These are phyloP conservation scores for Euphorbia pulcherrima DNA, from an alignment of 345 rosid species.

Conservation along the genomic window DNA sequence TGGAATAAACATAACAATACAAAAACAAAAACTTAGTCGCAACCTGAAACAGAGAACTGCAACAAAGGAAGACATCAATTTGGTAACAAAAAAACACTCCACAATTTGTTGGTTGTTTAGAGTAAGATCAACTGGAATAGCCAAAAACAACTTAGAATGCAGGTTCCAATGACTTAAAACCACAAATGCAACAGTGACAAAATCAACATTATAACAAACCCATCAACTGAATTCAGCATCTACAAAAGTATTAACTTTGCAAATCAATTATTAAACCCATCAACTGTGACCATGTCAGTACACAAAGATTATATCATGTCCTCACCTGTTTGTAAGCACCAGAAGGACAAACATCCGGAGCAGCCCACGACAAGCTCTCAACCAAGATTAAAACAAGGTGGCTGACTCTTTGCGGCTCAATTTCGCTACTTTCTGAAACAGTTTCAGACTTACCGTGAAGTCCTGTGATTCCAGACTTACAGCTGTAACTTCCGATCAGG, in stretches of 20 bases:
- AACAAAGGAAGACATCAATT: too few species aligned
- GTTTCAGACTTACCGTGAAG: too few species aligned
- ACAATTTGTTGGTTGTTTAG: too few species aligned
- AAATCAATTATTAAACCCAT: not conserved
- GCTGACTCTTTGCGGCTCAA: not conserved
- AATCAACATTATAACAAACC: not conserved
- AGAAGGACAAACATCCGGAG: not conserved
- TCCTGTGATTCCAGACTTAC: not conserved
- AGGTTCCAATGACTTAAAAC: too few species aligned
- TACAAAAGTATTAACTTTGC: not conserved
- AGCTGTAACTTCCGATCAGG: not conserved
- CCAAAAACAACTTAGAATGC: too few species aligned
- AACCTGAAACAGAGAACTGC: too few species aligned
- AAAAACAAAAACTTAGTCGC: too few species aligned
- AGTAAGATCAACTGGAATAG: too few species aligned
- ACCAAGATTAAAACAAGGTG: not conserved
- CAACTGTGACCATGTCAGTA: not conserved
- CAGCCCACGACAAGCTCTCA: not conserved
- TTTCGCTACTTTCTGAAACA: not conserved
- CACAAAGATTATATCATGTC: not conserved
- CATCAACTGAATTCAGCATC: not conserved
- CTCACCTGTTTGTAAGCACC: slow-evolving; percentile 2
- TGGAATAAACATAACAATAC: too few species aligned
- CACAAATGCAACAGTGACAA: too few species aligned
- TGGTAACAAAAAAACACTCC: too few species aligned